These are phyloP conservation scores for Russula virescens DNA, from an alignment of 768 basidiomycete genomes.

Conservation along the genomic window DNA sequence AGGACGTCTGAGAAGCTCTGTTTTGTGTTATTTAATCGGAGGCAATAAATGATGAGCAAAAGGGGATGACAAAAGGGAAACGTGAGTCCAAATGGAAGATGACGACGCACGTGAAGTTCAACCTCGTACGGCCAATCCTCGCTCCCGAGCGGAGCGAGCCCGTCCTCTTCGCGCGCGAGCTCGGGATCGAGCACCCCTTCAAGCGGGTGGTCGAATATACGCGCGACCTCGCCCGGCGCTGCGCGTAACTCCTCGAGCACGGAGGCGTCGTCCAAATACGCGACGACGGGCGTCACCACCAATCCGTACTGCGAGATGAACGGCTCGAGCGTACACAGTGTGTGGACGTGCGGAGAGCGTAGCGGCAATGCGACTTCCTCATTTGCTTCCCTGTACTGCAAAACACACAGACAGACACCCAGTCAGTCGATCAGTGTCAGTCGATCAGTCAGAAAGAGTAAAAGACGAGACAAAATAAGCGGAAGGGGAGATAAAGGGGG, in stretches of 20 bases:
- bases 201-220: slow-evolving; percentile 76
- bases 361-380: slow-evolving; percentile 78
- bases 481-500: no score
- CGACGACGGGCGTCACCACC: slow-evolving; percentile 75
- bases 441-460: no score
- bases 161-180: slow-evolving; percentile 37
- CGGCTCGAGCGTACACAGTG: slow-evolving; percentile 57
- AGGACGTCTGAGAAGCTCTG: slow-evolving; percentile 47
- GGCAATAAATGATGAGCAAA: background rate
- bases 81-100: no score
- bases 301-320: slow-evolving; percentile 62
- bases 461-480: no score
- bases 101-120: slow-evolving; percentile 51
- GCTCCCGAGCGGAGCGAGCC: slow-evolving; percentile 50
- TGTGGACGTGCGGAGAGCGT: slow-evolving; percentile 49
- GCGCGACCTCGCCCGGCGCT: slow-evolving; percentile 62
- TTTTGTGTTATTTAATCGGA: background rate
- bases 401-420: no score
- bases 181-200: slow-evolving; percentile 63
- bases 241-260: slow-evolving; percentile 51
- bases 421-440: no score
- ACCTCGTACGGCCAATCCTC: slow-evolving; percentile 79
- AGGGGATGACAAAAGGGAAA: no score
- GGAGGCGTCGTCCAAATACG: slow-evolving; percentile 51
- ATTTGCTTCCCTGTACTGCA: slow-evolving; percentile 72